Percentiles rank a stretch among this genome's conserved stretches.
Evolutionary conservation across 352 stramenopile species (phyloP).

Genomic region (Pythium dissotocum): DNA sequence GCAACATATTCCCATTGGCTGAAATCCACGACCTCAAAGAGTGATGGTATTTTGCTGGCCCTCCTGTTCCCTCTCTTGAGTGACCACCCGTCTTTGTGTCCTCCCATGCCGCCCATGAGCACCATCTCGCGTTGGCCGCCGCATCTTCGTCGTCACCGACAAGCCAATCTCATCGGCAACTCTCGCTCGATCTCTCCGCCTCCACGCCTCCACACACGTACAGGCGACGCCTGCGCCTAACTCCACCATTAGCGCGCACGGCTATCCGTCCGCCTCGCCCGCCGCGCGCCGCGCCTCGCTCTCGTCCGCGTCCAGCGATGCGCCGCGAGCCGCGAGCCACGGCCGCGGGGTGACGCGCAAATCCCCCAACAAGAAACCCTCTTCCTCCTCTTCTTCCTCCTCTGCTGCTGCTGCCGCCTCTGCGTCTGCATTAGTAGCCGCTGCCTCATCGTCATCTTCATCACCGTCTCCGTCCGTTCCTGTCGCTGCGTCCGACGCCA

Average conservation of each 20-base stretch:
- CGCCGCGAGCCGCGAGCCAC: constrained; percentile 4
- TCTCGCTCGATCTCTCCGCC: too few species aligned
- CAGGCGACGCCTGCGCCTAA: not conserved
- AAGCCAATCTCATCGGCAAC: too few species aligned
- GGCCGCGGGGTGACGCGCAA: constrained; percentile 10
- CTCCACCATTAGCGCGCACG: constrained; percentile 4
- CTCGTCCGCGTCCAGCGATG: constrained; percentile 5
- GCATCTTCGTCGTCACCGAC: too few species aligned
- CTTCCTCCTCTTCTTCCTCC: not conserved
- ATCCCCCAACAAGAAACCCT: constrained; percentile 19
- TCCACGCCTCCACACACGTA: not conserved
- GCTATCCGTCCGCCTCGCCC: constrained; percentile 1
- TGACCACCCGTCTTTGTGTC: not conserved
- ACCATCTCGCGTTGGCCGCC: too few species aligned
- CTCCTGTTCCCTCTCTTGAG: not conserved
- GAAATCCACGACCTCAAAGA: not conserved
- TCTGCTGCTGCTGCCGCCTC: not conserved
- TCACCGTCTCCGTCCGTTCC: not conserved
- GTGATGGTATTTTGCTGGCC: not conserved
- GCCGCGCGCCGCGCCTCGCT: constrained; percentile 1
- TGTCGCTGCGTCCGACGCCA: not conserved
- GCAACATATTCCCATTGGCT: not conserved
- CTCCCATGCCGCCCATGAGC: not conserved
- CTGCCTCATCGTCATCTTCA: not conserved
- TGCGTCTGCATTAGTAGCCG: not conserved